These are phyloP conservation scores for Oryza officinalis DNA, from an alignment of 176 grass and related monocot species.

Conservation along the genomic window DNA sequence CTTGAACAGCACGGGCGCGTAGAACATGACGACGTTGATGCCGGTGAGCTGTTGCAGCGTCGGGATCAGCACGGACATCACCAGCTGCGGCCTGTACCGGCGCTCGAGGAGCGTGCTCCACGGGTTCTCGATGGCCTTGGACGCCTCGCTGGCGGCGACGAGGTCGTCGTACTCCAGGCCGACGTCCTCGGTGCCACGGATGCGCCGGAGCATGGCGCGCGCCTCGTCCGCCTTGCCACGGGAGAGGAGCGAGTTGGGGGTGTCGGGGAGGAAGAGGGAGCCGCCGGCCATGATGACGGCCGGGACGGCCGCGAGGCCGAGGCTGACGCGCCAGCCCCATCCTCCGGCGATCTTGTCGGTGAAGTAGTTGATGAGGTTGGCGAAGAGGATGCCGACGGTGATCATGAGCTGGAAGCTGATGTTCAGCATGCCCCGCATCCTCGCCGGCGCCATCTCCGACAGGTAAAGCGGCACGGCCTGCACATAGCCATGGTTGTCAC, in stretches of 20 bases:
- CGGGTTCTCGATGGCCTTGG: conserved; percentile 15
- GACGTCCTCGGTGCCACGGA: conserved; percentile 36
- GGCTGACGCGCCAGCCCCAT: conserved; percentile 45
- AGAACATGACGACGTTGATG: conserved; percentile 70
- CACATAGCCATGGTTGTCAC: background rate
- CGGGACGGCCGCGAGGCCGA: conserved; percentile 32
- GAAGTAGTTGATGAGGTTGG: conserved; percentile 50
- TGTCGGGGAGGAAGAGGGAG: conserved; percentile 41
- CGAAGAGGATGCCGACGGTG: conserved; percentile 43
- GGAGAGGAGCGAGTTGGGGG: conserved; percentile 41
- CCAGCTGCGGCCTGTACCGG: conserved; percentile 36
- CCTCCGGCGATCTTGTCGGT: conserved; percentile 39
- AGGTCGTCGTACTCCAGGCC: conserved; percentile 40
- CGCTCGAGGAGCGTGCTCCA: conserved; percentile 38
- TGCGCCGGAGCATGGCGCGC: conserved; percentile 41
- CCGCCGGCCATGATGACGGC: conserved; percentile 40
- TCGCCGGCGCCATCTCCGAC: conserved; percentile 53
- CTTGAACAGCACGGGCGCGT: conserved; percentile 57
- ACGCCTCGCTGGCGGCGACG: conserved; percentile 22
- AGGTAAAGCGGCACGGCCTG: conserved; percentile 47
- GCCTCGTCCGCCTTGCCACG: conserved; percentile 26
- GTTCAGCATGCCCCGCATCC: conserved; percentile 50
- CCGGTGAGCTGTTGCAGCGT: conserved; percentile 58
- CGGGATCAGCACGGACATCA: conserved; percentile 35
- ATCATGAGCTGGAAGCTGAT: conserved; percentile 55